Evolutionary conservation across 192 early-diverging fungal species (phyloP).

Genomic region (Hyaloraphidium curvatum): DNA sequence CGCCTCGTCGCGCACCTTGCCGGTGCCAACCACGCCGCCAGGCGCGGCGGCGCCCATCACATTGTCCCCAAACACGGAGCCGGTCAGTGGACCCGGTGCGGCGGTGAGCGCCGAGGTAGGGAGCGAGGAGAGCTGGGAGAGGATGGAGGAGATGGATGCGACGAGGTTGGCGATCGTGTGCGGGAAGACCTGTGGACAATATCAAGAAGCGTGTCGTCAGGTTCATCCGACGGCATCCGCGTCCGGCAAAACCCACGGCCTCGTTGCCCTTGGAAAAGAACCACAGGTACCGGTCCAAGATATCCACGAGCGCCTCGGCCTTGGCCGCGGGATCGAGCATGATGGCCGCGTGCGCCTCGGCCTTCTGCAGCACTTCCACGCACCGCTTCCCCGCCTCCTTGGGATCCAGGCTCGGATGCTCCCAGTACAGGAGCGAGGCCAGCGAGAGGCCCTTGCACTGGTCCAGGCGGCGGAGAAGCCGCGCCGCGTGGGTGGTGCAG

Average conservation of each 20-base stretch:
- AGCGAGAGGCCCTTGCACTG: constrained; percentile 74
- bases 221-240: too few relatives aligned
- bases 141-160: too few relatives aligned
- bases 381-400: constrained; percentile 12
- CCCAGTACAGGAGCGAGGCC: constrained; percentile 88
- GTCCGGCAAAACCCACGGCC: constrained; percentile 56
- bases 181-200: too few relatives aligned
- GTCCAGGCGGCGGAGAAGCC: constrained; percentile 82
- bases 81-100: too few relatives aligned
- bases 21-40: too few relatives aligned
- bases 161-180: too few relatives aligned
- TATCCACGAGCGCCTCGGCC: constrained; percentile 91
- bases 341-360: constrained; percentile 83
- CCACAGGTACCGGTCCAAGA: constrained; percentile 85
- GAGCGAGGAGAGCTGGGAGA: too few relatives aligned
- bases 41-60: too few relatives aligned
- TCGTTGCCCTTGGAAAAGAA: constrained; percentile 87
- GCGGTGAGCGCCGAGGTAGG: too few relatives aligned
- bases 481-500: constrained; percentile 70
- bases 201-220: too few relatives aligned
- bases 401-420: neutral
- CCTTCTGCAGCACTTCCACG: constrained; percentile 85
- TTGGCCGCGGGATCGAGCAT: constrained; percentile 79
- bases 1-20: too few relatives aligned
- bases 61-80: too few relatives aligned